Evolutionary conservation across 164 flowering plant genomes (phyloP), one percentile per base, ranked within the genome.

Genomic region (Stephania japonica): DNA sequence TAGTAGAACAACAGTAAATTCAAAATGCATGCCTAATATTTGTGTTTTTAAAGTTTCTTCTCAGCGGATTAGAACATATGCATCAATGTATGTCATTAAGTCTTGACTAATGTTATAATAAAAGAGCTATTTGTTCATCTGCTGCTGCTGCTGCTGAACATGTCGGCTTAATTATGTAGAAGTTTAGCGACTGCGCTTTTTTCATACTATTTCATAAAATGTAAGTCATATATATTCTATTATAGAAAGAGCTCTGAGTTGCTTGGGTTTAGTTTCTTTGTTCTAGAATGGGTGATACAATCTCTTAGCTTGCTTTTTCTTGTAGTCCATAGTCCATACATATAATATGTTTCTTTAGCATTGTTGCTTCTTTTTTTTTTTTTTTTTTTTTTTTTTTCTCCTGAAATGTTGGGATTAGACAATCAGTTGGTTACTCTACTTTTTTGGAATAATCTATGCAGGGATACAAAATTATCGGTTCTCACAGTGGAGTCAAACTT

Each of bases 401-500:
- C 24, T 38, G 26, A 25, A n/a, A 53, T 38, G 18, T 59, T 65
- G 63, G 16, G 23, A 27, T 23, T 23, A 75, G 32, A 16, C 14
- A 27, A 27, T 47, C 47, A 27, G 50, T 26, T 14, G 10, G 47
- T 14, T 59, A 59, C 42, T 63, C 72, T 19, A 21, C 21, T 67
- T 18, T 41, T 67, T 14, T 78, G 70, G 16, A 56, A 11, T 75
- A 32, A 16, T 68, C 41, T 70, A 79, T 81, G 83, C 97, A 95
- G 99, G 98, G 98, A 23, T 96, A 93, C 81, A 96, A 96, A 79
- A 86, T 96, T 72, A 87, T 96, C 70, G 99, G 99, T 74, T 93
- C 99, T 26, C 99, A 96, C 81, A 93, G 99, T 72, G 99, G 99
- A 70, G 98, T 96, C 47, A 96, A 93, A 80, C 82, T 93, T 71